phyloP scores from a whole-genome alignment of 2,329 filamentous ascomycete species.

The Neopestalotiopsis sp. region DNA sequence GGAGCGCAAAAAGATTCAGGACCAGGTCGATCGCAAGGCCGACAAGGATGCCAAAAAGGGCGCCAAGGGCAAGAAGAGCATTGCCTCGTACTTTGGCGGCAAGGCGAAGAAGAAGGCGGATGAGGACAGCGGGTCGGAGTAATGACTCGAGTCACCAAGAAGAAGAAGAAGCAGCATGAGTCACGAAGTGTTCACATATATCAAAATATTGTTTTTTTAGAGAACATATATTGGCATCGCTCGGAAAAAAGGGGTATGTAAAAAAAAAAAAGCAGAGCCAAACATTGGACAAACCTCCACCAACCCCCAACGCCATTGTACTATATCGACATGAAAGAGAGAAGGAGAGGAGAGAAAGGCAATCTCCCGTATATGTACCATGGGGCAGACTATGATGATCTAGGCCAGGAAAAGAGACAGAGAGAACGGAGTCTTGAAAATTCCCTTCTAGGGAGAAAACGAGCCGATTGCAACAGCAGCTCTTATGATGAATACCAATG shows the following conservation, averaged over 20 bases:
- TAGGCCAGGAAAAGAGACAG: conserved; percentile 3
- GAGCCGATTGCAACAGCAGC: background rate
- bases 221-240: conserved; percentile 20
- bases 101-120: conserved; percentile 30
- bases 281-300: conserved; percentile 6
- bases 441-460: background rate
- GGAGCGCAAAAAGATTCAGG: conserved; percentile 78
- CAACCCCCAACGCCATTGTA: conserved; percentile 17
- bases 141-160: background rate
- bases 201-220: background rate
- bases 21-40: conserved; percentile 78
- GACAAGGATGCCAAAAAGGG: conserved; percentile 60
- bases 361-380: background rate
- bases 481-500: background rate
- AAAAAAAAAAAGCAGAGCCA: conserved; percentile 21
- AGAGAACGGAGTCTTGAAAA: background rate
- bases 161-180: background rate
- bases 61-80: conserved; percentile 22
- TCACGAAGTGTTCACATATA: background rate
- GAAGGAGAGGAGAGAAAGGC: background rate
- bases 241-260: conserved; percentile 20
- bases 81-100: conserved; percentile 27
- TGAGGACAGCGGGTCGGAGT: conserved; percentile 33
- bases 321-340: background rate
- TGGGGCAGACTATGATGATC: background rate